Base-by-base conservation (phyloP, 805 yeast species). In the Saccharomycopsis malanga region DNA sequence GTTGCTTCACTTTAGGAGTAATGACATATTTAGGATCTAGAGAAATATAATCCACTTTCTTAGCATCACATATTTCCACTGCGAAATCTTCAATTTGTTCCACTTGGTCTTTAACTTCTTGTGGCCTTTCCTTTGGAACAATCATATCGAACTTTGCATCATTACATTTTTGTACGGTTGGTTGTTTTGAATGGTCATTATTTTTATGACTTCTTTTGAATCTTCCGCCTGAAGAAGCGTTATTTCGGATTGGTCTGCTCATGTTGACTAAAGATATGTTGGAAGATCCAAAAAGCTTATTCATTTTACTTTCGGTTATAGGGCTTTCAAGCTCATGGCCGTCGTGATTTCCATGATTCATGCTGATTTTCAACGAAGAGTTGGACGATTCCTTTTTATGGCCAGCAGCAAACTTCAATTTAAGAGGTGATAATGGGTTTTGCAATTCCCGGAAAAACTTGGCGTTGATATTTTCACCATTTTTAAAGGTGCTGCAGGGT, bases 281-380 rank as follows among this genome's bases (percentile, higher is more conserved):
- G n/a, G 46, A 27, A 9, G 42, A 15, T 7, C 48, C 54, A 38
- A 50, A 50, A 15, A 50, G 30, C 12, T 44, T 43, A 32, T 43
- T 44, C 51, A 50, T 48, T 21, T 50, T 50, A 27, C 43, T 41
- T 22, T 50, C 52, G 7, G 52, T 50, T 22, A 50, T 42, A 7
- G 54, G 54, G 29, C 48, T 42, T 18, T 44, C 39, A 27, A 10
- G 14, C 5, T n/a, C 40, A 15, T n/a, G 17, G 20, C 22, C 39
- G n/a, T n/a, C n/a, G n/a, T n/a, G n/a, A n/a, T n/a, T n/a, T n/a
- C n/a, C n/a, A n/a, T n/a, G n/a, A 18, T 6, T 20, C 6, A 6
- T 20, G 6, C 18, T 24, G 43, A 18, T 34, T 34, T 14, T 34
- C 18, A 39, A 10, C 41, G 35, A 24, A 24, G 43, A 27, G 17